Base-by-base conservation (phyloP, 2,329 filamentous ascomycete species). In the Pseudocercospora musae region DNA sequence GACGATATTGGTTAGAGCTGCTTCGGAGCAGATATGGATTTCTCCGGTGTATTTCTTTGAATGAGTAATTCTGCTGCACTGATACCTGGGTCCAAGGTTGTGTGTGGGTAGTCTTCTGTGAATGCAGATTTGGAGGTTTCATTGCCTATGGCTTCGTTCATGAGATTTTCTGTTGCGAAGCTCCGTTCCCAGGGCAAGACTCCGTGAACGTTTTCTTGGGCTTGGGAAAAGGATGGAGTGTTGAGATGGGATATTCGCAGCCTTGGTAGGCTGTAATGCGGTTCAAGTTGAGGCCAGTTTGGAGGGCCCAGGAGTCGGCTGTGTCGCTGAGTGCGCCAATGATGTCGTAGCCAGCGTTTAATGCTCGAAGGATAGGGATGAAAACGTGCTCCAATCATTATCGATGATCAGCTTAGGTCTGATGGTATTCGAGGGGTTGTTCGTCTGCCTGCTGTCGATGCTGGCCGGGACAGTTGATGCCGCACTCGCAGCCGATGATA, bases 251-350 rank as follows among this genome's bases (percentile, higher is more conserved):
- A 62, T 78, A 81, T 64, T 81, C 73, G 56, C 79, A 69, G 10
- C 81, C 81, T 27, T 78, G 74, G 63, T 79, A 76, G 2, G 83
- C 80, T 0, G 81, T 81, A 40, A 83, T 80, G 64, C 81, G 83
- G 50, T 72, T 74, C 1, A 83, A 68, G 56, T 78, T 78, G 13
- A 80, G 70, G 23, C 78, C 79, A 10, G 69, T 72, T 65, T 82
- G 80, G 8, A 75, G 72, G 33, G 80, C 76, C 80, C 80, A 83
- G 2, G 76, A 76, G 62, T 83, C 76, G 33, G 76, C 74, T 2
- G 80, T 83, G 59, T 78, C 74, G 2, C 72, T 75, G 20, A 73
- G 70, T 1, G 80, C 63, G 3, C 76, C 80, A 0, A 83, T 70
- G 10, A 82, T 71, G 27, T 82, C 75, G 69, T 78, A 78, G 27